Evolutionary conservation across 2,329 filamentous ascomycete genomes (phyloP).

Genomic region (Colletotrichum nymphaeae): DNA sequence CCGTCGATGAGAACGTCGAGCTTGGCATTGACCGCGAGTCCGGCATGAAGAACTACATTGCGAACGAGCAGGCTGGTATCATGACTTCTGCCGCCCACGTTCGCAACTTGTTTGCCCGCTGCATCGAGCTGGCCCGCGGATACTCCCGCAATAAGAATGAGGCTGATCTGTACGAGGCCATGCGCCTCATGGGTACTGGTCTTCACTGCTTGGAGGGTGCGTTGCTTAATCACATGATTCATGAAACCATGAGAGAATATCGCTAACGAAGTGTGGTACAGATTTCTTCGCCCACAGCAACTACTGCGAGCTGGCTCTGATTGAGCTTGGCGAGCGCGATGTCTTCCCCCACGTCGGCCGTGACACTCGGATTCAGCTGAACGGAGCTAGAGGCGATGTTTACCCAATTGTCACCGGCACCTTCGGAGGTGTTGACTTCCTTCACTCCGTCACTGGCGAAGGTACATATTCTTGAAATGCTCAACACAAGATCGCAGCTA

Average conservation of each 20-base stretch:
- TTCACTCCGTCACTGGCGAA: slow-evolving; percentile 85
- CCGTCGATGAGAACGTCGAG: slow-evolving; percentile 82
- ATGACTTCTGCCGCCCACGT: slow-evolving; percentile 86
- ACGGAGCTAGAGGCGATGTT: slow-evolving; percentile 73
- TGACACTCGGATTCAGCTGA: slow-evolving; percentile 75
- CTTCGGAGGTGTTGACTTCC: slow-evolving; percentile 93
- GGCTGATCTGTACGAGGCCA: slow-evolving; percentile 86
- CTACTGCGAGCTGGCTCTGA: slow-evolving; percentile 88
- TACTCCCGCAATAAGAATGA: slow-evolving; percentile 76
- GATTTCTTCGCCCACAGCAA: slow-evolving; percentile 96
- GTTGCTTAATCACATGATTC: slow-evolving; percentile 31
- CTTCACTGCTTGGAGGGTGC: slow-evolving; percentile 86
- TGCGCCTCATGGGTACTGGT: slow-evolving; percentile 87
- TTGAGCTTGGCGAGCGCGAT: slow-evolving; percentile 83
- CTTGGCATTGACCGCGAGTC: slow-evolving; percentile 80
- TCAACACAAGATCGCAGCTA: slow-evolving; percentile 15
- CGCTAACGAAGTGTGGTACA: slow-evolving; percentile 40
- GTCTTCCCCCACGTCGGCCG: slow-evolving; percentile 90
- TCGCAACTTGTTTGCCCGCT: slow-evolving; percentile 76
- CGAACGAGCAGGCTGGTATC: slow-evolving; percentile 81
- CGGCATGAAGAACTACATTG: slow-evolving; percentile 94
- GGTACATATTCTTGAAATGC: slow-evolving; percentile 48
- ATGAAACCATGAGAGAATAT: slow-evolving; percentile 1
- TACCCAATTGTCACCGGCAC: slow-evolving; percentile 91
- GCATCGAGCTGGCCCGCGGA: slow-evolving; percentile 82